A percentile compares a stretch with the other conserved stretches of the same genome.
Evolutionary conservation across 1,139 yeast species (phyloP).

Genomic region (Candida freyschussii): DNA sequence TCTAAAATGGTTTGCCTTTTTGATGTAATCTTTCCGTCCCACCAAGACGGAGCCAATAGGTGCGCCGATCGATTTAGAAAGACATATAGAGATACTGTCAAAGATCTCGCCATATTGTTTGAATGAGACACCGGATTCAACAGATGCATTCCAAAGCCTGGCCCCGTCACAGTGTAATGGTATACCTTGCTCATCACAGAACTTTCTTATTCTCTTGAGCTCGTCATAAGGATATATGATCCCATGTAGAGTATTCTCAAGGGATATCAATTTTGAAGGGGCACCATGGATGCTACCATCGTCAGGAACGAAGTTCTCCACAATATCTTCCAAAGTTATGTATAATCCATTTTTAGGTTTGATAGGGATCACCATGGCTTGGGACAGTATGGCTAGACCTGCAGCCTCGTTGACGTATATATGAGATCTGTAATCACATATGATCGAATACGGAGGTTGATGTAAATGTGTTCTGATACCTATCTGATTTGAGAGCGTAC

Average conservation of each 20-base stretch:
- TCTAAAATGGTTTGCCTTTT: conserved; percentile 69
- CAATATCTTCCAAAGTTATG: conserved; percentile 65
- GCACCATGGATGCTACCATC: conserved; percentile 69
- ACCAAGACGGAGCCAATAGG: conserved; percentile 80
- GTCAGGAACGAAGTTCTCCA: conserved; percentile 51
- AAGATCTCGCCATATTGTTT: conserved; percentile 61
- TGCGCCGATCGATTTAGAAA: conserved; percentile 78
- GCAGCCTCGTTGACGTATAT: conserved; percentile 73
- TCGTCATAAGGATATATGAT: conserved; percentile 67
- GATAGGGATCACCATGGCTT: conserved; percentile 76
- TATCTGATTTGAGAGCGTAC: conserved; percentile 76
- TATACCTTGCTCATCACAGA: conserved; percentile 51
- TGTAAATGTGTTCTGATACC: conserved; percentile 62
- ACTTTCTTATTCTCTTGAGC: conserved; percentile 52
- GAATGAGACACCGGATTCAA: conserved; percentile 58
- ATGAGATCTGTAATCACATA: conserved; percentile 75
- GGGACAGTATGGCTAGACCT: conserved; percentile 76
- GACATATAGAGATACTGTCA: conserved; percentile 73
- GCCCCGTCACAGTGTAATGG: conserved; percentile 80
- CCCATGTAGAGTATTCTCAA: conserved; percentile 79
- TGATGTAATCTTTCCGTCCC: conserved; percentile 47
- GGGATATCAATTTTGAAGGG: conserved; percentile 72
- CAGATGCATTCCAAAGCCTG: conserved; percentile 77
- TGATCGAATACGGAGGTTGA: conserved; percentile 73
- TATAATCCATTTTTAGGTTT: conserved; percentile 58